Evolutionary conservation across 345 rosid species (phyloP), one percentile per base, ranked within the genome.

Genomic region (Sisymbrium altissimum): DNA sequence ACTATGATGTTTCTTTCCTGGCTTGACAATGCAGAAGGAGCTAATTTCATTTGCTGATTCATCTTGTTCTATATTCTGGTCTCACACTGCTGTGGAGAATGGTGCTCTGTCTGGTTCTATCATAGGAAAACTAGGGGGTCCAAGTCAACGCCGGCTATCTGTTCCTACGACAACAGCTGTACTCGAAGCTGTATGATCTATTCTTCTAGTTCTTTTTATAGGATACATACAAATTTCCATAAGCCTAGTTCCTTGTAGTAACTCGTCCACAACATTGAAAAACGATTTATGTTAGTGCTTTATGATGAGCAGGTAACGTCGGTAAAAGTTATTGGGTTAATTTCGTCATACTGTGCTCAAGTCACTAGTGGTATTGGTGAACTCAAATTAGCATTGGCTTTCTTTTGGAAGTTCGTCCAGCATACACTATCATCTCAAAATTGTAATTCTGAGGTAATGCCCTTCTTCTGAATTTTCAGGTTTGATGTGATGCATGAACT

Each of bases 121-220:
- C 27, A 82, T 62, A 67, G 98, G 98, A 79, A 94, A 83, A 81
- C 90, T 94, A 63, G 98, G 96, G 53, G 98, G 98, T 25, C 98
- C 91, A 61, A 94, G 97, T 89, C 98, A 91, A 80, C 94, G 97
- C 8, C 87, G 98, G 55, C 77, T 94, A 77, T 83, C 95, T 19
- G 71, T 81, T 70, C 81, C 85, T 45, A 80, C 83, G 62, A 83
- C 95, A 49, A 81, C 94, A 70, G 74, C 83, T 70, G 94, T 88
- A 57, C 79, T 93, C 75, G 87, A 86, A 86, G 91, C 97, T 77
- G 98, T 91, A 91, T 78, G 79, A 33, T 75, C 65, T 66, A 80
- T 14, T 30, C 40, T 44, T 81, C 44, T 35, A 32, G 50, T 48
- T 17, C 29, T 6, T 17, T n/a, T 13, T 27, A 2, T 52, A 17